These are phyloP conservation scores for Botryococcus braunii DNA, from an alignment of 163 green algal genomes.

Conservation along the genomic window DNA sequence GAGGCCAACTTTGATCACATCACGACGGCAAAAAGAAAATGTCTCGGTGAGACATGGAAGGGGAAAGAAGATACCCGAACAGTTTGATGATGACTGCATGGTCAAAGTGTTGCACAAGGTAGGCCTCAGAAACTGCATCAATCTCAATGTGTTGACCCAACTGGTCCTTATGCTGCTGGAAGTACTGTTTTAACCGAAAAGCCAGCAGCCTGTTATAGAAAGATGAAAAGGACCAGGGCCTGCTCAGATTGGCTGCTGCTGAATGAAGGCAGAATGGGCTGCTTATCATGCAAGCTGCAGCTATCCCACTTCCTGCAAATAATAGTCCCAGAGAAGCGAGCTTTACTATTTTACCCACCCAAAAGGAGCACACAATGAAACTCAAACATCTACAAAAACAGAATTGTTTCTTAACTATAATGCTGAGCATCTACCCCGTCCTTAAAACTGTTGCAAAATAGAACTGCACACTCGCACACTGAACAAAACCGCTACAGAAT, in stretches of 20 bases:
- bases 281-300: slow-evolving; percentile 30
- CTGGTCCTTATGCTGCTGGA: slow-evolving; percentile 2
- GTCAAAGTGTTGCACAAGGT: background rate
- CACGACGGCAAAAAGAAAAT: too few relatives aligned
- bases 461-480: too few relatives aligned
- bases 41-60: too few relatives aligned
- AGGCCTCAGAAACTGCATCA: background rate
- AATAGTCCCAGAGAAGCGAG: too few relatives aligned
- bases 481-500: too few relatives aligned
- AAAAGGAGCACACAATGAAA: too few relatives aligned
- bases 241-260: slow-evolving; percentile 23
- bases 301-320: slow-evolving; percentile 14
- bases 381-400: too few relatives aligned
- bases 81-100: background rate
- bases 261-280: slow-evolving; percentile 46
- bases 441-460: too few relatives aligned
- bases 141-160: background rate
- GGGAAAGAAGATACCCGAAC: background rate
- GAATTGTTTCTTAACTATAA: too few relatives aligned
- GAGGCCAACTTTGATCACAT: too few relatives aligned
- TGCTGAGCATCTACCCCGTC: too few relatives aligned
- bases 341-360: too few relatives aligned
- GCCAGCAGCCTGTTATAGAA: slow-evolving; percentile 63
- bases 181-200: slow-evolving; percentile 15
- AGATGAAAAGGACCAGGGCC: slow-evolving; percentile 37